Conservation (phyloP, 2,329 filamentous ascomycete species). For the Colletotrichum tropicale region DNA sequence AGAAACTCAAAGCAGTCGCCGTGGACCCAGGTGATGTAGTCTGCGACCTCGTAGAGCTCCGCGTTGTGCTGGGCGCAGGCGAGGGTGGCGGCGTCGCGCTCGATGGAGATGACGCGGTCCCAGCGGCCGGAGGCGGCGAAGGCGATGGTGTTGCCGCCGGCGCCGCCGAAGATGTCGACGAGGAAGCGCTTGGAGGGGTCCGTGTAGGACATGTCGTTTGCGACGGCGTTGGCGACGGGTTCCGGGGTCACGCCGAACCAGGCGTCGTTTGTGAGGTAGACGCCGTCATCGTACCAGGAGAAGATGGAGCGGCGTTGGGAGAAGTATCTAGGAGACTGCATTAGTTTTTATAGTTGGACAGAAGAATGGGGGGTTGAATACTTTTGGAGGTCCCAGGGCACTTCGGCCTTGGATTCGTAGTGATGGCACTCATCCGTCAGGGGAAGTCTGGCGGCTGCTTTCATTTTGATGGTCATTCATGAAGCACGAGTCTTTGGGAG, state of each 20-base stretch:
- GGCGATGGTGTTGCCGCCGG: slow-evolving; percentile 93
- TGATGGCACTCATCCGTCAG: slow-evolving; percentile 73
- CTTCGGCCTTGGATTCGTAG: slow-evolving; percentile 72
- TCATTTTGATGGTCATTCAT: slow-evolving; percentile 33
- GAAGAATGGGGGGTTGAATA: slow-evolving; percentile 33
- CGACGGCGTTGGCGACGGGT: slow-evolving; percentile 84
- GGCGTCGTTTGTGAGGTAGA: slow-evolving; percentile 89
- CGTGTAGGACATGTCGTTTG: slow-evolving; percentile 68
- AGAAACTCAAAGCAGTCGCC: slow-evolving; percentile 86
- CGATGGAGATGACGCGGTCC: slow-evolving; percentile 85
- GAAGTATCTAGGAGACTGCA: slow-evolving; percentile 72
- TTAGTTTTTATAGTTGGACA: too few species aligned
- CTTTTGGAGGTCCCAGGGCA: slow-evolving; percentile 88
- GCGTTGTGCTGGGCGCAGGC: slow-evolving; percentile 95
- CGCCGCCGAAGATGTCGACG: slow-evolving; percentile 89
- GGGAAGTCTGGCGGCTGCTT: slow-evolving; percentile 49
- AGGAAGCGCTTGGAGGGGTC: slow-evolving; percentile 66
- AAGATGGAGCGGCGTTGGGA: slow-evolving; percentile 88
- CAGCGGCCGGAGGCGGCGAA: slow-evolving; percentile 83
- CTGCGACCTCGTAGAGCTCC: slow-evolving; percentile 77
- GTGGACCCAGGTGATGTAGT: slow-evolving; percentile 79
- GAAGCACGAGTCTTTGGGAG: background rate
- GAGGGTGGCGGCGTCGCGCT: slow-evolving; percentile 80
- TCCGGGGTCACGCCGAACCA: slow-evolving; percentile 99
- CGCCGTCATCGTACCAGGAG: slow-evolving; percentile 82